These are phyloP conservation scores for Carex kokanica DNA, from an alignment of 176 grass and related monocot genomes.

Conservation along the genomic window DNA sequence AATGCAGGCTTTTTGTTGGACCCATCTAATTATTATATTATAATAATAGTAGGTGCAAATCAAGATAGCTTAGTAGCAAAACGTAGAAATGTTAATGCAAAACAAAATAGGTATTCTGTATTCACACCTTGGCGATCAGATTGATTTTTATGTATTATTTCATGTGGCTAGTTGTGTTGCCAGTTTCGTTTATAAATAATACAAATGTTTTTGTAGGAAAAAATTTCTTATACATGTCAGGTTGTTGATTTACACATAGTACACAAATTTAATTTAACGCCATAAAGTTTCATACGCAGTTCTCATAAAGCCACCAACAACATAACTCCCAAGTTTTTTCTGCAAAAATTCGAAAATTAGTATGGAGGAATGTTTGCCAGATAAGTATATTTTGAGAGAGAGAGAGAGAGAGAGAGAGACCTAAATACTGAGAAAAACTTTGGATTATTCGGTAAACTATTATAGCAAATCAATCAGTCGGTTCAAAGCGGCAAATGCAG, in stretches of 20 bases:
- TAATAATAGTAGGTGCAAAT: background rate
- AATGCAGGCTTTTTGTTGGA: background rate
- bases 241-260: background rate
- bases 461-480: conserved; percentile 27
- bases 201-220: background rate
- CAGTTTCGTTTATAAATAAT: background rate
- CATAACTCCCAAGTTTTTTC: background rate
- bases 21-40: background rate
- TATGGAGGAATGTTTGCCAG: background rate
- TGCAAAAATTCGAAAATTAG: background rate
- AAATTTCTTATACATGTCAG: background rate
- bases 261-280: background rate
- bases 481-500: conserved; percentile 93
- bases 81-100: background rate
- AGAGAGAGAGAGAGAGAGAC: conserved; percentile 13
- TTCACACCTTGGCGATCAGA: background rate
- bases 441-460: background rate
- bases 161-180: background rate
- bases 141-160: conserved; percentile 1
- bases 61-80: background rate
- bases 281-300: background rate
- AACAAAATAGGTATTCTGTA: background rate
- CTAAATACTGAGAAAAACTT: background rate
- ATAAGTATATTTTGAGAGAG: background rate
- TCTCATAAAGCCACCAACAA: background rate